These are phyloP conservation scores for Priceomyces castillae DNA, from an alignment of 805 yeast species.

Conservation along the genomic window DNA sequence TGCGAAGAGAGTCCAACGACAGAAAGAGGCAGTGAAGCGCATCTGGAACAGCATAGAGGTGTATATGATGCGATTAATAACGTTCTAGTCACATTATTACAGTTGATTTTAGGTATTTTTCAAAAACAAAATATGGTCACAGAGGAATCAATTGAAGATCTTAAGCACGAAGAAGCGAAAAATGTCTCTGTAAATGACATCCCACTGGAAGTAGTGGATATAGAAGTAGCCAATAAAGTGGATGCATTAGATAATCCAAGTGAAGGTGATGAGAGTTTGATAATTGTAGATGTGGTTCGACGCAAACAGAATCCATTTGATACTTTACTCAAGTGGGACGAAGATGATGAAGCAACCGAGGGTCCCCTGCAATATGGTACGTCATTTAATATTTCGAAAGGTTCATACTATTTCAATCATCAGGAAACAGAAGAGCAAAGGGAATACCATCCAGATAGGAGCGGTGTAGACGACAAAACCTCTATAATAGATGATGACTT, in stretches of 20 bases:
- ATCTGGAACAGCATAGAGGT: not conserved
- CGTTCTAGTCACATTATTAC: not conserved
- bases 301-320: constrained; percentile 3
- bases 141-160: not conserved
- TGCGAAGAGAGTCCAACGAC: not conserved
- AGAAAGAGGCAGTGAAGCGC: not conserved
- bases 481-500: not conserved
- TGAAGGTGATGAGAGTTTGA: constrained; percentile 7
- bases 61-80: not conserved
- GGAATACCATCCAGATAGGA: not conserved
- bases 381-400: constrained; percentile 2
- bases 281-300: constrained; percentile 4
- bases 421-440: not conserved
- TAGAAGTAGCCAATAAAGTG: not conserved
- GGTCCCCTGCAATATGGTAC: constrained; percentile 9
- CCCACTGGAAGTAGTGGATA: not conserved
- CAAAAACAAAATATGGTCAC: not conserved
- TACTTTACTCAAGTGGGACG: not conserved
- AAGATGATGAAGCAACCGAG: not conserved
- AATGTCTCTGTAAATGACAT: not conserved
- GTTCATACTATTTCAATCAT: not conserved
- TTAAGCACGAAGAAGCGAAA: not conserved
- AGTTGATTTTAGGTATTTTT: not conserved
- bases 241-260: not conserved
- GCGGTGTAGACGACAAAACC: not conserved